Evolutionary conservation across 208 protist species (phyloP), one percentile per base, ranked within the genome.

Genomic region (Wallacemonas sp.): DNA sequence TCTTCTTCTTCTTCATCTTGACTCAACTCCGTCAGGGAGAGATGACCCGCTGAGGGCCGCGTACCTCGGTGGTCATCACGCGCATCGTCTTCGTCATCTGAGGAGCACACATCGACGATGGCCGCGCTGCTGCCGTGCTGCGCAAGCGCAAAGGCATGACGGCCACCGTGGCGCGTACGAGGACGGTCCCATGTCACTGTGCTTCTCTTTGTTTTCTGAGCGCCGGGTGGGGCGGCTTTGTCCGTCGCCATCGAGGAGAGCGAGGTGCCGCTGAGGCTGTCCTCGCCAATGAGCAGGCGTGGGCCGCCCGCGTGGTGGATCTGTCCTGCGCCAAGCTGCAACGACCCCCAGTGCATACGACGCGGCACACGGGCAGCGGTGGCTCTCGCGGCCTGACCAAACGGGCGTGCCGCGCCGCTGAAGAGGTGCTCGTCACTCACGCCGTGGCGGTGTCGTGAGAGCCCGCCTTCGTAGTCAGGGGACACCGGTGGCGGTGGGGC

Each of bases 11-110:
- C 75, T 2, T 75, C 64, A 2, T 65, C 60, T 0, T 66, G 66
- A n/a, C 29, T 48, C 41, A 58, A 68, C 41, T 77, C 65, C 23
- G 78, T 68, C 30, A 70, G 49, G 24, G 43, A 58, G 41, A 54
- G 54, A 48, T 65, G 33, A 48, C 64, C 47, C 41, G 56, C 14
- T 2, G 21, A 0, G 23, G 39, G 30, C 56, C 12, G 41, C 48
- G 52, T 39, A 68, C n/a, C n/a, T n/a, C n/a, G n/a, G n/a, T n/a
- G n/a, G n/a, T n/a, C n/a, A n/a, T n/a, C n/a, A n/a, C n/a, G n/a
- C n/a, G n/a, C n/a, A n/a, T n/a, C n/a, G n/a, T n/a, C n/a, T n/a
- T n/a, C n/a, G n/a, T n/a, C n/a, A n/a, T n/a, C n/a, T n/a, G n/a
- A n/a, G n/a, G n/a, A n/a, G 52, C 30, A 58, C 12, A 58, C 52